Percentiles rank a stretch among this genome's conserved stretches.
Evolutionary conservation across 306 rosid species (phyloP).

Genomic region (Cucumis hystrix): DNA sequence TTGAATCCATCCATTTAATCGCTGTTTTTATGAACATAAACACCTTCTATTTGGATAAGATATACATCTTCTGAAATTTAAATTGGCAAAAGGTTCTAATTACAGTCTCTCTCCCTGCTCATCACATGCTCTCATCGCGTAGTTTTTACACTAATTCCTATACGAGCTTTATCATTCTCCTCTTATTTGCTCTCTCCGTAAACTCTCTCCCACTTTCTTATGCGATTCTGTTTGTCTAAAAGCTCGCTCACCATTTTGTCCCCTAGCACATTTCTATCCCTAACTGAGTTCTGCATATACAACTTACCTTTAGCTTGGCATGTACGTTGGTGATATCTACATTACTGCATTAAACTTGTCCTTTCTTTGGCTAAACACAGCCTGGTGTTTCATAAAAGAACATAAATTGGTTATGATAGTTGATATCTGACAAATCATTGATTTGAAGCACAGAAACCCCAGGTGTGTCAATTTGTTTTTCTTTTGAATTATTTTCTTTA

Average conservation of each 20-base stretch:
- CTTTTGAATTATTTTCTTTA: neutral
- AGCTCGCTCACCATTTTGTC: neutral
- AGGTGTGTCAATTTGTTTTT: neutral
- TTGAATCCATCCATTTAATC: neutral
- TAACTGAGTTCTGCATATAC: neutral
- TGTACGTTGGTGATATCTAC: neutral
- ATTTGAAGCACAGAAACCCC: neutral
- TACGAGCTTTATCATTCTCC: neutral
- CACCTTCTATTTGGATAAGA: neutral
- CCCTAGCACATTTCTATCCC: neutral
- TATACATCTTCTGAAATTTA: neutral
- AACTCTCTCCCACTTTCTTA: neutral
- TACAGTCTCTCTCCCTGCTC: neutral
- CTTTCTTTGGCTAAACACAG: neutral
- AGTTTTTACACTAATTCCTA: neutral
- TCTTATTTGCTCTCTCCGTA: neutral
- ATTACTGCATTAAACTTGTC: neutral
- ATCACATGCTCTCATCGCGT: neutral
- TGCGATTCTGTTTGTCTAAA: neutral
- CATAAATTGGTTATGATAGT: neutral
- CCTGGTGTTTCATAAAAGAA: neutral
- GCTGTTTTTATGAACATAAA: neutral
- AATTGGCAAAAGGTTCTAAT: neutral
- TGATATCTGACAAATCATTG: neutral
- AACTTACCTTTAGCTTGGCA: neutral